Base-by-base conservation (phyloP, 164 flowering plant genomes). In the Berberis vulgaris region DNA sequence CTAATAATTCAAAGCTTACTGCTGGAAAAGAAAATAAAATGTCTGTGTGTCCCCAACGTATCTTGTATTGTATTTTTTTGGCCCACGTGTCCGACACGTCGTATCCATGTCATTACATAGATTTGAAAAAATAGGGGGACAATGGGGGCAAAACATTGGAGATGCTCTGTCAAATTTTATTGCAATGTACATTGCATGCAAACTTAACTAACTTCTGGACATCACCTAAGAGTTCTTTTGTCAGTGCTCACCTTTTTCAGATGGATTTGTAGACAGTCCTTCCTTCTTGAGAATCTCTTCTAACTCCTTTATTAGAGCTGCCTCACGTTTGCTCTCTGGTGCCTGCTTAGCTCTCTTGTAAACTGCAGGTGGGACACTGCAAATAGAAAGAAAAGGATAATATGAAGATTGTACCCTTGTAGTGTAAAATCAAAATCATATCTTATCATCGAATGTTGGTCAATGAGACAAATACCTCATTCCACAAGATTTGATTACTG, bases 271-370 rank as follows among this genome's bases (percentile, higher is more conserved):
- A 26, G 96, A 82, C 67, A 91, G 74, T 38, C 97, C 97, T 81
- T 94, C 97, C 72, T 59, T 87, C 47, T 82, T 71, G 57, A 94
- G 89, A 41, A 94, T 84, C 57, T 80, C 85, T 73, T 84, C 89
- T 60, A 94, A 74, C 74, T 87, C 97, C 78, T 87, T 87, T 60
- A 84, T 78, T 7, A 94, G 74, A 65, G 52, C 61, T 26, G 77
- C 71, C 77, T 91, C 99, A 3, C 95, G 97, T 73, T 89, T 81
- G 65, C 73, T 74, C 64, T 94, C 97, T 60, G 91, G 85, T 41
- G 78, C 94, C 79, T 86, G 96, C 79, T 91, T 94, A 67, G 76
- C 97, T 71, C 77, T 87, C 78, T 78, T 86, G 77, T 94, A 94
- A 59, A 94, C 62, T 11, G 79, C 26, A 2, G 99, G 99, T n/a